A percentile compares a stretch with the other conserved stretches of the same genome.
Conservation (phyloP, 805 yeast species). For the Cyberlindnera sargentensis region DNA sequence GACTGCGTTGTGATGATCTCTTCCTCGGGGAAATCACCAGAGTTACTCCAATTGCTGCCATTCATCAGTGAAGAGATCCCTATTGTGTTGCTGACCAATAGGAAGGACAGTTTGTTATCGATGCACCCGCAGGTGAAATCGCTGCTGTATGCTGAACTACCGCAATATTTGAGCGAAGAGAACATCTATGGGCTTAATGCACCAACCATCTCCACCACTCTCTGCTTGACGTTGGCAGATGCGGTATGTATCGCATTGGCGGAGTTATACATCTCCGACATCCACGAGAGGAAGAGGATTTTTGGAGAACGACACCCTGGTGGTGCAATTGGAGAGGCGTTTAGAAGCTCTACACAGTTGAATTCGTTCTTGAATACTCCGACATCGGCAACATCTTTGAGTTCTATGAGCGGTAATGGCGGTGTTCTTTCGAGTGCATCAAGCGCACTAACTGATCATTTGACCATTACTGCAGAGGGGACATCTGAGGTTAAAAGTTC, state of each 20-base stretch:
- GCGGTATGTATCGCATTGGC: slow-evolving; percentile 69
- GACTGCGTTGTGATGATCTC: slow-evolving; percentile 62
- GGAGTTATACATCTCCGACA: slow-evolving; percentile 57
- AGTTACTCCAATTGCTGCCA: slow-evolving; percentile 43
- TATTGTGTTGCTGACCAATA: slow-evolving; percentile 57
- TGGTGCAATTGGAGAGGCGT: slow-evolving; percentile 72
- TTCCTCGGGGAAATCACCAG: slow-evolving; percentile 81
- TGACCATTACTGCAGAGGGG: not conserved
- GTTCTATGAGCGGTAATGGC: slow-evolving; percentile 1
- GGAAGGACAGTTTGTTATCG: slow-evolving; percentile 48
- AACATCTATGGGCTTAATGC: slow-evolving; percentile 73
- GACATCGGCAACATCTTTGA: slow-evolving; percentile 12
- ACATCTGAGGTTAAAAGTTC: too few relatives aligned
- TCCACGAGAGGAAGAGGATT: slow-evolving; percentile 40
- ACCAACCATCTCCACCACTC: slow-evolving; percentile 79
- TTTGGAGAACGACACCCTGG: slow-evolving; percentile 84
- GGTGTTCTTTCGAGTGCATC: not conserved
- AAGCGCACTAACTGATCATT: not conserved
- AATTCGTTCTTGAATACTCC: slow-evolving; percentile 10
- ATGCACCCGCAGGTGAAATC: slow-evolving; percentile 41
- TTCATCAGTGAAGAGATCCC: slow-evolving; percentile 50
- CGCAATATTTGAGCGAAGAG: slow-evolving; percentile 47
- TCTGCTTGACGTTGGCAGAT: slow-evolving; percentile 70
- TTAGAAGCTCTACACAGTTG: slow-evolving; percentile 12
- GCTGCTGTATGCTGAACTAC: slow-evolving; percentile 56